These are phyloP conservation scores for Cytospora leucostoma DNA, from an alignment of 2,329 filamentous ascomycete species.

Conservation along the genomic window DNA sequence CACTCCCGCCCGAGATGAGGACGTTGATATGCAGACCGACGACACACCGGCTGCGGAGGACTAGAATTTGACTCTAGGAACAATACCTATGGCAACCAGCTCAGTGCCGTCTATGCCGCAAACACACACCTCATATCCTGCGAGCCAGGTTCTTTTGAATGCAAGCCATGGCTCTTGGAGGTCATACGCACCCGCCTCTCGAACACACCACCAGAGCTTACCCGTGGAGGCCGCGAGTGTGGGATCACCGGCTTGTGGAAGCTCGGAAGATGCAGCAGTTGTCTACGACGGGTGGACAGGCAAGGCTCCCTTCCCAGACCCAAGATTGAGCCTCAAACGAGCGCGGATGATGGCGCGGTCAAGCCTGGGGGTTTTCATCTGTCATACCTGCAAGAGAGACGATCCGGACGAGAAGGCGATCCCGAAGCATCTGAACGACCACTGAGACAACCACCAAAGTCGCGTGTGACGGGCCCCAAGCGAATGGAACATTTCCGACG, in stretches of 20 bases:
- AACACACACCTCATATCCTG: background rate
- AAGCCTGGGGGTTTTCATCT: background rate
- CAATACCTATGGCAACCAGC: background rate
- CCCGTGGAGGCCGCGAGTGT: background rate
- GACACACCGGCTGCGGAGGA: slow-evolving; percentile 38
- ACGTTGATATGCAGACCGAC: slow-evolving; percentile 52
- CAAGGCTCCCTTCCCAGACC: background rate
- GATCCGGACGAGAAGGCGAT: background rate
- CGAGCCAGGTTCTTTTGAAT: background rate
- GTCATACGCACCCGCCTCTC: background rate
- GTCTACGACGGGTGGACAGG: background rate
- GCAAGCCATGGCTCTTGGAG: background rate
- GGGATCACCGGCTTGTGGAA: background rate
- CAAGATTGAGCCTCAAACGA: too few species aligned
- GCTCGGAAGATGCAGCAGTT: background rate
- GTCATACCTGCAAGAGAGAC: background rate
- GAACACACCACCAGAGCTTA: background rate
- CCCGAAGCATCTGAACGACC: background rate
- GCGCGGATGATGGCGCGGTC: background rate
- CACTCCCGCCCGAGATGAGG: slow-evolving; percentile 45
- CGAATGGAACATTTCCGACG: background rate
- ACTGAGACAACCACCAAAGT: background rate
- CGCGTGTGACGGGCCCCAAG: background rate
- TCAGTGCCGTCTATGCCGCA: background rate
- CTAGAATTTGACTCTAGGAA: background rate